Conservation (phyloP, 2,329 filamentous ascomycete species). For the Rhynchosporium agropyri region DNA sequence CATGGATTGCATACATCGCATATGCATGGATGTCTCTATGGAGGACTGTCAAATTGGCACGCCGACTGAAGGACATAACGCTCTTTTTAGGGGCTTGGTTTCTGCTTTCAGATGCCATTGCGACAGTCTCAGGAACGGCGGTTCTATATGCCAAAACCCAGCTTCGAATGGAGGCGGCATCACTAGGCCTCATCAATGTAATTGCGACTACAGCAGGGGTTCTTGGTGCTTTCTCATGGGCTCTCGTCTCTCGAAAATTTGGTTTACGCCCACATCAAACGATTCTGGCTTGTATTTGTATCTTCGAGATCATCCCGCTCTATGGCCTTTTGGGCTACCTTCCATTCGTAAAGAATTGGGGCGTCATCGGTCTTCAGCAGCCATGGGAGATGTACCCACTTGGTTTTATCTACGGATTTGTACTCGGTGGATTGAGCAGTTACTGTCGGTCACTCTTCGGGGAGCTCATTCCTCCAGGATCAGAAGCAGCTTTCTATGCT, state of each 20-base stretch:
- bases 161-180: conserved; percentile 84
- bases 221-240: conserved; percentile 87
- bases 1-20: conserved; percentile 71
- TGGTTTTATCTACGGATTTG: conserved; percentile 87
- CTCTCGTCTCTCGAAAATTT: conserved; percentile 71
- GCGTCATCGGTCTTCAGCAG: conserved; percentile 83
- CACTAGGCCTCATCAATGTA: conserved; percentile 89
- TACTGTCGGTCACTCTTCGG: conserved; percentile 93
- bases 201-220: conserved; percentile 85
- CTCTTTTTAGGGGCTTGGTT: conserved; percentile 91
- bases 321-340: conserved; percentile 90
- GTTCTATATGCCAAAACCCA: conserved; percentile 95
- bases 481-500: conserved; percentile 83
- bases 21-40: conserved; percentile 88
- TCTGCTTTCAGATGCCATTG: conserved; percentile 88
- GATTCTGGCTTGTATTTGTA: conserved; percentile 84
- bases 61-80: conserved; percentile 71
- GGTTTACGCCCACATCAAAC: conserved; percentile 79
- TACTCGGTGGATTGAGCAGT: conserved; percentile 87
- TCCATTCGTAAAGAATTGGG: conserved; percentile 73
- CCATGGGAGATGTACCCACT: conserved; percentile 97
- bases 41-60: conserved; percentile 75
- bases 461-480: conserved; percentile 90
- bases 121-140: conserved; percentile 91
- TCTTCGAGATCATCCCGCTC: conserved; percentile 91